Percentiles rank a stretch among this genome's conserved stretches.
These are phyloP conservation scores for Mercurialis annua DNA, from an alignment of 345 rosid species.

Conservation along the genomic window DNA sequence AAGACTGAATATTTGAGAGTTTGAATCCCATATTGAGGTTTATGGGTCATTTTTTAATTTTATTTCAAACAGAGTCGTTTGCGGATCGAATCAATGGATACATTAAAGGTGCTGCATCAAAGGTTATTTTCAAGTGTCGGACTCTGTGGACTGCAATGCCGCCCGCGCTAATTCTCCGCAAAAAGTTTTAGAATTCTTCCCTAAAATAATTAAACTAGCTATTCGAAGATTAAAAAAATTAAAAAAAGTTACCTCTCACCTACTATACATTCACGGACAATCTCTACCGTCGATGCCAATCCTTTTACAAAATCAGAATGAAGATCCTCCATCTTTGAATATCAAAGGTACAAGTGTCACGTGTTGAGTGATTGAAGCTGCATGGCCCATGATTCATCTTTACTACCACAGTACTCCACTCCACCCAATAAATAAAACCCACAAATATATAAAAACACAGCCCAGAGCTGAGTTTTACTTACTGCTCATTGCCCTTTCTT, in stretches of 20 bases:
- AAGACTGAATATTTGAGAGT: too few relatives aligned
- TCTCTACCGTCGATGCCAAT: too few relatives aligned
- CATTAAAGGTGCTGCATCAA: constrained; percentile 6
- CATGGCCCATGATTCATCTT: constrained; percentile 36
- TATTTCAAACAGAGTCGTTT: too few relatives aligned
- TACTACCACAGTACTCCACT: background rate
- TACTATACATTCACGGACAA: too few relatives aligned
- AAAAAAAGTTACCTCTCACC: too few relatives aligned
- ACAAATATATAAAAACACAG: constrained; percentile 20
- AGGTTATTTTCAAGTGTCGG: constrained; percentile 26
- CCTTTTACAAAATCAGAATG: too few relatives aligned
- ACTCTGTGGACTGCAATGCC: constrained; percentile 12
- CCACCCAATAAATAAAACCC: constrained; percentile 4
- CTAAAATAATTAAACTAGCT: too few relatives aligned
- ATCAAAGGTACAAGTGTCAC: constrained; percentile 25
- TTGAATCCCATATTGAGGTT: too few relatives aligned
- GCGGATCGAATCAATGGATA: too few relatives aligned
- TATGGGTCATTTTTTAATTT: too few relatives aligned
- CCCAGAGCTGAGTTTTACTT: background rate
- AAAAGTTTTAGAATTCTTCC: background rate
- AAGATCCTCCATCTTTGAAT: background rate
- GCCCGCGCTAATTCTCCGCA: constrained; percentile 8
- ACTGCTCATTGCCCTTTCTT: background rate
- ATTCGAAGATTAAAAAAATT: too few relatives aligned
- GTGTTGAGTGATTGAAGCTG: constrained; percentile 39